Evolutionary conservation across 768 basidiomycete species (phyloP).

Genomic region (Cubamyces sp.): DNA sequence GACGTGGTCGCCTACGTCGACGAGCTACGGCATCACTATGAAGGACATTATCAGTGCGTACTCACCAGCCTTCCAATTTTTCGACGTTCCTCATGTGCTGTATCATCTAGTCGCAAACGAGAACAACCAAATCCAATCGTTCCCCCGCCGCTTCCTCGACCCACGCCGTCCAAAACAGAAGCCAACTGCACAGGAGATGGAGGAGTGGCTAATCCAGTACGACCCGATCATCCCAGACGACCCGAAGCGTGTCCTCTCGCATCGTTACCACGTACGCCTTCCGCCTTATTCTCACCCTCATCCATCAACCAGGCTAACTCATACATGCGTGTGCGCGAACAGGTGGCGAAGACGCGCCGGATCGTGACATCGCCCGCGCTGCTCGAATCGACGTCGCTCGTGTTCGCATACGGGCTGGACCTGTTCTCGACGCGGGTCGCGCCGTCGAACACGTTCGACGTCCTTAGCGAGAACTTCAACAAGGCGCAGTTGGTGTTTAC

Average conservation of each 20-base stretch:
- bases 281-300: not conserved
- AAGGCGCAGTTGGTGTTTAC: slow-evolving; percentile 89
- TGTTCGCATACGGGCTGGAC: slow-evolving; percentile 87
- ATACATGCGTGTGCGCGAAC: not conserved
- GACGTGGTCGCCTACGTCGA: slow-evolving; percentile 74
- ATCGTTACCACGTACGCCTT: slow-evolving; percentile 52
- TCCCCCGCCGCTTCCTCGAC: slow-evolving; percentile 76
- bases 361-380: slow-evolving; percentile 83
- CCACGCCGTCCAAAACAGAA: slow-evolving; percentile 83
- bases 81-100: too few relatives aligned
- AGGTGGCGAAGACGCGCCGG: slow-evolving; percentile 71
- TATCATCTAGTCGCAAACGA: slow-evolving; percentile 69
- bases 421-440: slow-evolving; percentile 85
- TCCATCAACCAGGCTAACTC: not conserved
- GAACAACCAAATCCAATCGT: slow-evolving; percentile 71
- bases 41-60: slow-evolving; percentile 84
- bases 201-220: slow-evolving; percentile 86
- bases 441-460: slow-evolving; percentile 91
- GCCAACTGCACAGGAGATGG: slow-evolving; percentile 74
- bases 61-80: not conserved
- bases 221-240: slow-evolving; percentile 81
- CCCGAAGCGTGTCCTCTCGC: slow-evolving; percentile 57
- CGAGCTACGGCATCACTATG: slow-evolving; percentile 85
- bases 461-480: slow-evolving; percentile 91
- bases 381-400: slow-evolving; percentile 89